Conservation (phyloP, 192 early-diverging fungal species). For the Coemansia sp. region DNA sequence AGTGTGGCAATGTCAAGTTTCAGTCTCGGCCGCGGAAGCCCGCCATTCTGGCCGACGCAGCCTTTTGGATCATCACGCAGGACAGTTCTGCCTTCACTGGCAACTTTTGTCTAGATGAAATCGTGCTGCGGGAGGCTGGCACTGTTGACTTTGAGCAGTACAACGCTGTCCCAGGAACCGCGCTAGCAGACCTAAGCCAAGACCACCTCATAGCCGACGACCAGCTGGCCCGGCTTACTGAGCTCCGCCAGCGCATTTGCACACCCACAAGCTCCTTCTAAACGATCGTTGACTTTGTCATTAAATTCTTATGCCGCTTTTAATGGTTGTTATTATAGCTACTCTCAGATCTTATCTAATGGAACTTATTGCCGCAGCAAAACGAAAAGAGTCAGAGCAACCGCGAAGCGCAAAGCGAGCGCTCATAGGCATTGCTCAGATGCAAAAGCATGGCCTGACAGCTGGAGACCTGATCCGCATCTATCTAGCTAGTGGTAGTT, state of each 20-base stretch:
- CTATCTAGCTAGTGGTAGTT: not conserved
- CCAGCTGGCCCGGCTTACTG: constrained; percentile 18
- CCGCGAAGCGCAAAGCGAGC: constrained; percentile 26
- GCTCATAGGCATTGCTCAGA: constrained; percentile 23
- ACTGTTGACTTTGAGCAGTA: constrained; percentile 62
- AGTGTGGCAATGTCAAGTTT: constrained; percentile 41
- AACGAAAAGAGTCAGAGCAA: constrained; percentile 14
- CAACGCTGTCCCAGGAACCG: constrained; percentile 27
- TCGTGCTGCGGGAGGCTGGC: constrained; percentile 70
- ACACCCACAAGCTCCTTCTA: not conserved
- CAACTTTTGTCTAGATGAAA: constrained; percentile 75
- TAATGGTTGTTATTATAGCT: not conserved
- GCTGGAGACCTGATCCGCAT: constrained; percentile 46
- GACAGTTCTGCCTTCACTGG: constrained; percentile 59
- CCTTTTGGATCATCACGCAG: constrained; percentile 64
- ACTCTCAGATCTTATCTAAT: not conserved
- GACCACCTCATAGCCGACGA: constrained; percentile 45
- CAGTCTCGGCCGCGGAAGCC: constrained; percentile 51
- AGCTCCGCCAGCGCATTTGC: constrained; percentile 19
- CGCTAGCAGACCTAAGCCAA: constrained; percentile 31
- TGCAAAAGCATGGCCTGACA: constrained; percentile 24
- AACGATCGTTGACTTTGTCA: not conserved
- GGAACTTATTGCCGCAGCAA: constrained; percentile 14
- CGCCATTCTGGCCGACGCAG: constrained; percentile 78
- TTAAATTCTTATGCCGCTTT: not conserved